Evolutionary conservation across 805 yeast genomes (phyloP), one percentile per base, ranked within the genome.

Genomic region (Ogataea angusta): DNA sequence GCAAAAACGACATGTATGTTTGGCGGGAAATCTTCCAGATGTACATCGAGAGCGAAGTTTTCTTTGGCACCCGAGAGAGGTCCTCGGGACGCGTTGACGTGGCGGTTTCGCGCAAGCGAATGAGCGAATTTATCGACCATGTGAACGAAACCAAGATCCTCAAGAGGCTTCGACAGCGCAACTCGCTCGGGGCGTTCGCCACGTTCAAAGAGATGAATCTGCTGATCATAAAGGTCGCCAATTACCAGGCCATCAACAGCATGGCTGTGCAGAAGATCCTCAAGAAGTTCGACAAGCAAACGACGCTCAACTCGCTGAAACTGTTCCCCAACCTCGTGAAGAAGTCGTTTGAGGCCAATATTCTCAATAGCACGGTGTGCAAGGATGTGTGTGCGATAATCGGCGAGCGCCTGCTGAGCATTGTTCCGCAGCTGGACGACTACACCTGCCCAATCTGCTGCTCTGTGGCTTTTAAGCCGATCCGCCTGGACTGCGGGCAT

Each of bases 231-330:
- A 75, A 76, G 52, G 70, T 77, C 9, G 66, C 79, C 22, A 75
- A 76, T 47, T 84, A 78, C 54, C 84, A 80, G 52, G 65, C 73
- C 7, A 68, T 83, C 44, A 84, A 84, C 59, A 66, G 73, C 24
- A 69, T 76, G 30, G 91, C 91, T 0, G 70, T 82, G 28, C 63
- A 72, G 13, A 84, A 84, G 58, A 84, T 84, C 45, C 66, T 83
- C 54, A 83, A 84, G 56, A 84, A 84, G 55, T 84, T 85, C 51
- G 89, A 85, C 51, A 84, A 84, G 56, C 82, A 77, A 51, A 84
- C 91, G 0, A 63, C 76, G 6, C 61, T 83, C 21, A 68, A 71
- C 22, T 66, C 80, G 0, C 67, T 73, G 28, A 42, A 60, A 4
- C 53, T 63, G 31, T 74, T 77, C 50, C 81, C 83, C 2, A 49